Percentiles rank a stretch among this genome's conserved stretches.
Evolutionary conservation across 768 basidiomycete species (phyloP).

Genomic region (Thelephora aurantiotincta): DNA sequence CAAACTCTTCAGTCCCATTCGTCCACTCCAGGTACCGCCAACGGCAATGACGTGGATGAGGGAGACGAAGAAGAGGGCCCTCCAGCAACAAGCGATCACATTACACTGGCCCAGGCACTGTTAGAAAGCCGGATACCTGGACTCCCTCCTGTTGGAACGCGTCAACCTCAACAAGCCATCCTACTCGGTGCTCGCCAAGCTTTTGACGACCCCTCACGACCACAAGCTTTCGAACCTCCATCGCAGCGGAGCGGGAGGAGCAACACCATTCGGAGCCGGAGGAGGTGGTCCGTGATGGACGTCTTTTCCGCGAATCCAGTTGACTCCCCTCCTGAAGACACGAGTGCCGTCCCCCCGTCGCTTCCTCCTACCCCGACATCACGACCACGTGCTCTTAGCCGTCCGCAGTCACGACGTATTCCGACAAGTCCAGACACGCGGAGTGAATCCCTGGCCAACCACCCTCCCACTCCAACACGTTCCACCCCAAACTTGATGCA

Average conservation of each 20-base stretch:
- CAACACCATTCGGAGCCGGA: slow-evolving; percentile 29
- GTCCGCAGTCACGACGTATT: not conserved
- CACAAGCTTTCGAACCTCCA: slow-evolving; percentile 29
- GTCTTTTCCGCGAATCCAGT: slow-evolving; percentile 16
- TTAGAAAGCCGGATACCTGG: slow-evolving; percentile 69
- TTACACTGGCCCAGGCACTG: slow-evolving; percentile 61
- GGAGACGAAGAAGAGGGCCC: slow-evolving; percentile 34
- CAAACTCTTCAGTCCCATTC: slow-evolving; percentile 44
- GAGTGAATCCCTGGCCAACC: too few relatives aligned
- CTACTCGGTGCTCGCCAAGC: slow-evolving; percentile 28
- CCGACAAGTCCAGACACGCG: not conserved
- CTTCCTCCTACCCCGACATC: slow-evolving; percentile 3
- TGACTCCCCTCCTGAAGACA: slow-evolving; percentile 12
- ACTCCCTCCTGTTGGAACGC: slow-evolving; percentile 55
- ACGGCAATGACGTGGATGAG: slow-evolving; percentile 30
- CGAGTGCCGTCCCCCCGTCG: slow-evolving; percentile 16
- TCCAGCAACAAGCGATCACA: slow-evolving; percentile 29
- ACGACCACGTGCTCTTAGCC: not conserved
- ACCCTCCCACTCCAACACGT: not conserved
- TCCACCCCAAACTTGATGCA: not conserved
- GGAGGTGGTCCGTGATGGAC: slow-evolving; percentile 64
- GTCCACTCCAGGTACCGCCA: slow-evolving; percentile 1
- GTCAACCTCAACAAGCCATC: slow-evolving; percentile 54
- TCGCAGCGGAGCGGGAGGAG: slow-evolving; percentile 18
- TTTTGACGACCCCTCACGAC: slow-evolving; percentile 28